Evolutionary conservation across 1,139 yeast species (phyloP).

Genomic region (Pichia sp.): DNA sequence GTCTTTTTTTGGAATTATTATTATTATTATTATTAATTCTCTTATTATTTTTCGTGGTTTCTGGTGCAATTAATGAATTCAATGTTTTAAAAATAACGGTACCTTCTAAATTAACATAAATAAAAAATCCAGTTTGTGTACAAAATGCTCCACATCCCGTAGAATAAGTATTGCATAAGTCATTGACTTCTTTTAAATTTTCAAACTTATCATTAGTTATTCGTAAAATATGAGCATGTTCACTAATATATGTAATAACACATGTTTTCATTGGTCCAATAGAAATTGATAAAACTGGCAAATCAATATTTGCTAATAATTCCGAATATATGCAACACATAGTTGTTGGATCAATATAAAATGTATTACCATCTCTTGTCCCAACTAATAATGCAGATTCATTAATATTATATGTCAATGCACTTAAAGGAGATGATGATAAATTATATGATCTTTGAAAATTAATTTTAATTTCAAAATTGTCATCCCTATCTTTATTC

Average conservation of each 20-base stretch:
- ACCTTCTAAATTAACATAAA: constrained; percentile 5
- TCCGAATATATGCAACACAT: constrained; percentile 11
- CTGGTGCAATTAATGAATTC: background rate
- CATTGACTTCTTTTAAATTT: background rate
- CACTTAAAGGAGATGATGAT: constrained; percentile 15
- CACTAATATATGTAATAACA: constrained; percentile 5
- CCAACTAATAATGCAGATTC: constrained; percentile 9
- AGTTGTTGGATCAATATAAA: constrained; percentile 11
- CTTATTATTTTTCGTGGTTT: background rate
- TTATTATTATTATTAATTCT: too few species aligned
- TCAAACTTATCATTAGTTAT: background rate
- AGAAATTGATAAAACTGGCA: constrained; percentile 10
- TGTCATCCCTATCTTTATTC: background rate
- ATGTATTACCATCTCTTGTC: constrained; percentile 17
- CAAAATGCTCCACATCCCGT: constrained; percentile 6
- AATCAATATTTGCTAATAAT: constrained; percentile 6
- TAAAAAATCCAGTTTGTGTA: constrained; percentile 2
- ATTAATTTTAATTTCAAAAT: background rate
- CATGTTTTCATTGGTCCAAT: background rate
- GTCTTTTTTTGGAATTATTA: too few species aligned
- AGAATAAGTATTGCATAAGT: background rate
- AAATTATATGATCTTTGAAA: constrained; percentile 3
- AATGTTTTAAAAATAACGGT: background rate
- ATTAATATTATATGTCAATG: constrained; percentile 4
- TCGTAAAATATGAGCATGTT: constrained; percentile 3